Percentiles rank a stretch among this genome's conserved stretches.
Conservation (phyloP, 495 filamentous ascomycete species). For the Daldinia loculata region DNA sequence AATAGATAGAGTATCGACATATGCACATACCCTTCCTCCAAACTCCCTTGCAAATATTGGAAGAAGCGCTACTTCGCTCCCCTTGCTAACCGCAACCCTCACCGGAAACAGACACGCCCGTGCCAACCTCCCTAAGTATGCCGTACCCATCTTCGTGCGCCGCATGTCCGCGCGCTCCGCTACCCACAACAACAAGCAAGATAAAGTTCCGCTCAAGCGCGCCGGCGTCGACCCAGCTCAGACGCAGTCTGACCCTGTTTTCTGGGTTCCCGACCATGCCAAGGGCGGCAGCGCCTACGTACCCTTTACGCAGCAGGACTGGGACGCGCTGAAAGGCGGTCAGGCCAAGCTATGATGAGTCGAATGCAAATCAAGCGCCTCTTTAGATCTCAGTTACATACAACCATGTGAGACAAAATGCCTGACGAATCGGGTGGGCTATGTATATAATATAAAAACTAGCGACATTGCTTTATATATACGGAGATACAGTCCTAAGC, state of each 20-base stretch:
- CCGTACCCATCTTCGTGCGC: constrained; percentile 78
- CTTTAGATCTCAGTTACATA: background rate
- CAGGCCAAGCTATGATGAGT: constrained; percentile 53
- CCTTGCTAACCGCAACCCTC: background rate
- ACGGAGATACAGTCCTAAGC: background rate
- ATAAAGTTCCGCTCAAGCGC: constrained; percentile 75
- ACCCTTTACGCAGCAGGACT: constrained; percentile 65
- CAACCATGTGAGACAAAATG: background rate
- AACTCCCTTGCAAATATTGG: background rate
- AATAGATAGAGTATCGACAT: background rate
- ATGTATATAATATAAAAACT: constrained; percentile 1
- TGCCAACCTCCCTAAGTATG: constrained; percentile 72
- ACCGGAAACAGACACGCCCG: constrained; percentile 55
- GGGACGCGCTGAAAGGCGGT: constrained; percentile 62
- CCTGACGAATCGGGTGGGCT: background rate
- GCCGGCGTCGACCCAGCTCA: constrained; percentile 75
- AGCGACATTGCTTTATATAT: background rate
- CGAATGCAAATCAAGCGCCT: background rate
- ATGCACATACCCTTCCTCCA: background rate
- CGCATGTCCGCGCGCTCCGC: constrained; percentile 66
- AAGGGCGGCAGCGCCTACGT: constrained; percentile 60
- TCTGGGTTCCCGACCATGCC: constrained; percentile 64
- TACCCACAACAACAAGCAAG: constrained; percentile 87
- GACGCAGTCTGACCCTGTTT: constrained; percentile 62
- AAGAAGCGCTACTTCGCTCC: background rate